Conservation (phyloP, 192 early-diverging fungal genomes). For the Coemansia sp. region DNA sequence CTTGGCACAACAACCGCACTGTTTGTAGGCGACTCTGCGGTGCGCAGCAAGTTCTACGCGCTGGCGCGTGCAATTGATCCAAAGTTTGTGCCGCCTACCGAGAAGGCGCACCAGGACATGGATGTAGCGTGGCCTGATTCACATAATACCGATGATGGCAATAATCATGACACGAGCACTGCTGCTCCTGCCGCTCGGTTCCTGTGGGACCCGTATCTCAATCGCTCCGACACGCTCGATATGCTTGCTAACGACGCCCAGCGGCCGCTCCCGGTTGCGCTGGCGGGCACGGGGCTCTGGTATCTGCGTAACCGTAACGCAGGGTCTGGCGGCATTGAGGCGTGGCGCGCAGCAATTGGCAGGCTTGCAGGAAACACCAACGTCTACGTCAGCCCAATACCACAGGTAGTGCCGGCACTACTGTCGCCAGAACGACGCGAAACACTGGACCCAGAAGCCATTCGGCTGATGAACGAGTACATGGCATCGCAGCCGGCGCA, state of each 20-base stretch:
- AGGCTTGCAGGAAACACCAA: slow-evolving; percentile 25
- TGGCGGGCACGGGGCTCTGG: slow-evolving; percentile 67
- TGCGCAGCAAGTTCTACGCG: slow-evolving; percentile 63
- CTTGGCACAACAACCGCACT: slow-evolving; percentile 50
- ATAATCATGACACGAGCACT: background rate
- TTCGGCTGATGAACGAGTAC: slow-evolving; percentile 60
- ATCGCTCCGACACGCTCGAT: slow-evolving; percentile 37
- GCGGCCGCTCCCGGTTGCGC: slow-evolving; percentile 6
- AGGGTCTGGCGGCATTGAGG: slow-evolving; percentile 34
- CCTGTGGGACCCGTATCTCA: slow-evolving; percentile 75
- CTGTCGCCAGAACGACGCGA: slow-evolving; percentile 54
- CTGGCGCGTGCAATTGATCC: slow-evolving; percentile 54
- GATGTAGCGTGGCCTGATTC: slow-evolving; percentile 40
- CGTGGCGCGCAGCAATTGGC: slow-evolving; percentile 54
- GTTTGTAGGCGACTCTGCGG: slow-evolving; percentile 71
- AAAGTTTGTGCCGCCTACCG: slow-evolving; percentile 16
- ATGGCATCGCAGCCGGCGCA: slow-evolving; percentile 22
- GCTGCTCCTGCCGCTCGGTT: slow-evolving; percentile 57
- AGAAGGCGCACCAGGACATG: slow-evolving; percentile 39
- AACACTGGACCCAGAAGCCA: slow-evolving; percentile 51
- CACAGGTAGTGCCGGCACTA: slow-evolving; percentile 48
- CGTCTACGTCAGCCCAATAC: slow-evolving; percentile 44
- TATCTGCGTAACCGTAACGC: slow-evolving; percentile 58
- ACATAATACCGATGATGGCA: background rate
- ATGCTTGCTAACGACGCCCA: slow-evolving; percentile 11